Base-by-base conservation (phyloP, 495 filamentous ascomycete species). In the Daldinia vernicosa region DNA sequence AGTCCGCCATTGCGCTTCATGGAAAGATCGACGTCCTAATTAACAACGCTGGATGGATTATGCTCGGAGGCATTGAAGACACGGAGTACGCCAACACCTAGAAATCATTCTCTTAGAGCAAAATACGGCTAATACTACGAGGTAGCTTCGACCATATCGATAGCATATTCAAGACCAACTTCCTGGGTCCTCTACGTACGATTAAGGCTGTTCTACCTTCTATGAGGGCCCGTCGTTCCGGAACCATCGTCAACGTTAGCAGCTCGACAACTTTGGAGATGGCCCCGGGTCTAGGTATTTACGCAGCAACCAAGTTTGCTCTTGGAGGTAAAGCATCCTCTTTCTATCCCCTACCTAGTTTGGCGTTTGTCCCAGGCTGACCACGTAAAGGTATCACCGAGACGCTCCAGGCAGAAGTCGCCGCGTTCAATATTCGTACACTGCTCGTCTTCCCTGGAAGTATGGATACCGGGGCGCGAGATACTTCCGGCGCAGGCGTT, bases 21-120 rank as follows among this genome's bases (percentile, higher is more conserved):
- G 83, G 83, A 12, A 63, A 70, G 14, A 80, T 87, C 56, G 85
- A 86, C 45, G 81, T 85, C 27, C 66, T 87, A 19, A 74, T 87
- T 32, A 87, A 87, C 62, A 84, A 85, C 33, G 83, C 85, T 2
- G 85, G 73, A 6, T 82, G 82, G 54, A 75, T 75, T n/a, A 63
- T 84, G 4, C 59, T 81, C 19, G 85, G 81, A 17, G 70, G 77
- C 7, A 57, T 85, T 14, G 85, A 87, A 60, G 84, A 87, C 15
- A 76, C 72, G 4, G 79, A 70, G 78, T 80, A 69, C 15, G 45
- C 66, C 24, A 35, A 17, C n/a, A 24, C 11, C 50, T 14, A 35
- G 0, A 35, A 35, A 35, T 5, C 3, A 35, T 14, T 4, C 3
- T 14, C 33, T 35, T 35, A 14, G 15, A 53, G 53, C 4, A 15